These are phyloP conservation scores for Cubamyces sp. DNA, from an alignment of 768 basidiomycete genomes.

Conservation along the genomic window DNA sequence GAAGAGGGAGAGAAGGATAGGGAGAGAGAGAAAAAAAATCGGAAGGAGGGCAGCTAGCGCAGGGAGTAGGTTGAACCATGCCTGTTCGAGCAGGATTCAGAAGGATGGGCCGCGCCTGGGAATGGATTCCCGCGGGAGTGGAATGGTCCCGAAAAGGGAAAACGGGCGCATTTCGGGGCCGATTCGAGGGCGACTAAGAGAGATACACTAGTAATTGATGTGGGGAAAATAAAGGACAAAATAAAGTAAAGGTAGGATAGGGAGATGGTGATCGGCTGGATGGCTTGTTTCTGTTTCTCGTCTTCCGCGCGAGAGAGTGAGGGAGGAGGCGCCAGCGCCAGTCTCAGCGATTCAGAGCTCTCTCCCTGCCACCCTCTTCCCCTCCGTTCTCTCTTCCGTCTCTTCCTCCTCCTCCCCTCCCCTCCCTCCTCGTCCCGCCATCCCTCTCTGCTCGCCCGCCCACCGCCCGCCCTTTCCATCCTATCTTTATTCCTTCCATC, in stretches of 20 bases:
- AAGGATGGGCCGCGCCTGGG: neutral
- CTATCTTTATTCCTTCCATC: constrained; percentile 33
- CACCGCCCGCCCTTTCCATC: constrained; percentile 13
- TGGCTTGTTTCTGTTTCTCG: constrained; percentile 23
- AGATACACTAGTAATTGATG: neutral
- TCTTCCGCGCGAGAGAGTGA: constrained; percentile 24
- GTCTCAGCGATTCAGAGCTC: constrained; percentile 15
- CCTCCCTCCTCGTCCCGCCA: constrained; percentile 5
- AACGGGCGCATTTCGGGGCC: constrained; percentile 24
- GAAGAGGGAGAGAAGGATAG: neutral
- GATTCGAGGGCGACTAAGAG: constrained; percentile 8
- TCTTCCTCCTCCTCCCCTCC: constrained; percentile 10
- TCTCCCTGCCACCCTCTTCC: constrained; percentile 23
- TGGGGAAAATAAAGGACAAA: constrained; percentile 17
- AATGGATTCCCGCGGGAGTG: neutral
- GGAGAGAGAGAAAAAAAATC: neutral
- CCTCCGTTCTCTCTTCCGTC: constrained; percentile 19
- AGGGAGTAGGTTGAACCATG: neutral
- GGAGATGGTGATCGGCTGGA: constrained; percentile 16
- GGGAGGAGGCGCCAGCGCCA: constrained; percentile 13
- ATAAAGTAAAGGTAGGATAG: constrained; percentile 12
- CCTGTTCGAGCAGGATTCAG: neutral
- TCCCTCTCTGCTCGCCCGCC: constrained; percentile 2
- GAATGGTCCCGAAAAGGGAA: constrained; percentile 9
- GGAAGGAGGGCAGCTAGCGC: neutral